Evolutionary conservation across 2,329 filamentous ascomycete species (phyloP), one percentile per base, ranked within the genome.

Genomic region (Zalaria obscura): DNA sequence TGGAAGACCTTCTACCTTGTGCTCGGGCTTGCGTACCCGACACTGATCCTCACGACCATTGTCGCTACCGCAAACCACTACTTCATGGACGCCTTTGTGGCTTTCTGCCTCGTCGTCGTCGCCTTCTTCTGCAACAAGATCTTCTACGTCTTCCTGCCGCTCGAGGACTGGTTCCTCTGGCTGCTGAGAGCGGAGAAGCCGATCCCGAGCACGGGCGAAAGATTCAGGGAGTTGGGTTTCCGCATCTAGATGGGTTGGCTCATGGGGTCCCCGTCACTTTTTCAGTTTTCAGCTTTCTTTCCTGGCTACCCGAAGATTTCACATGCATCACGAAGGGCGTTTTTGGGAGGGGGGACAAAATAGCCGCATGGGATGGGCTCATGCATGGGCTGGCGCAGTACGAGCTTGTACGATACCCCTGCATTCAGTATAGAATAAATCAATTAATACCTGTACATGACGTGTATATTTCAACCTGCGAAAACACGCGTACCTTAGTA

Each of bases 1-100:
- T 61, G 64, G 48, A 65, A 68, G 44, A 46, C 60, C 4, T 62
- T 66, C 41, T 70, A 68, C 45, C 47, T 67, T 3, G n/a, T 54
- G 1, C 38, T 72, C 10, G 72, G 72, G 27, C 44, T 75, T 11
- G 57, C 62, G 37, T 76, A 76, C 50, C 73, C 73, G 2, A 49
- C 56, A 4, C 66, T 71, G 51, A 72, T 76, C 40, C 52, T 78
- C 38, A 61, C 68, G 0, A 70, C 69, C 27, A 77, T 78, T 43
- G 65, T 78, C 11, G 68, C 73, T 8, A 77, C 74, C 0, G 74
- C 73, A 27, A 78, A 78, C 48, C 74, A 73, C 51, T 79, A 72
- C 53, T 69, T 67, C 59, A 58, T 73, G 44, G 70, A 73, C 50
- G 69, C 69, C 1, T 45, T 65, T 32, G 61, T 70, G 6, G 69